Conservation (phyloP, 495 filamentous ascomycete genomes). For the Penicillium taxi region DNA sequence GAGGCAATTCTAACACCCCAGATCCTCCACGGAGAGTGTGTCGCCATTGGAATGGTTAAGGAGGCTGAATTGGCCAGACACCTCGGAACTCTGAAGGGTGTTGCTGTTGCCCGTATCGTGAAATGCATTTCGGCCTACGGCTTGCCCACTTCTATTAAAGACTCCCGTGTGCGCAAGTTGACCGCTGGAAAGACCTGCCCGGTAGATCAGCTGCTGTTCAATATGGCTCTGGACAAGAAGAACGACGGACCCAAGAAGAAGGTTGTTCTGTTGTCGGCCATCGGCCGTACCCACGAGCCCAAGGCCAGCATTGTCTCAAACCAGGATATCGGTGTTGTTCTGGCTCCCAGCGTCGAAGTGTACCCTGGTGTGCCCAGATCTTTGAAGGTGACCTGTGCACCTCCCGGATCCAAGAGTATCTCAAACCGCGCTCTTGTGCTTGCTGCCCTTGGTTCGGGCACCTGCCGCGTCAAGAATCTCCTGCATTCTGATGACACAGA, state of each 20-base stretch:
- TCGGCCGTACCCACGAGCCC: slow-evolving; percentile 79
- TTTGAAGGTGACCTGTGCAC: slow-evolving; percentile 65
- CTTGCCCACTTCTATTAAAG: slow-evolving; percentile 76
- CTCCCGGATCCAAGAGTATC: slow-evolving; percentile 95
- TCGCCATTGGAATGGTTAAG: slow-evolving; percentile 96
- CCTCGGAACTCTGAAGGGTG: slow-evolving; percentile 76
- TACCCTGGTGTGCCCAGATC: slow-evolving; percentile 55
- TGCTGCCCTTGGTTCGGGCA: slow-evolving; percentile 81
- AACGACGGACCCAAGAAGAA: slow-evolving; percentile 94
- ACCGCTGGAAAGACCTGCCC: slow-evolving; percentile 84
- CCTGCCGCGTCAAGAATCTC: slow-evolving; percentile 81
- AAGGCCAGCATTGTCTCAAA: slow-evolving; percentile 85
- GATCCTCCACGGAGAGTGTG: slow-evolving; percentile 89
- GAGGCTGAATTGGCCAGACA: slow-evolving; percentile 90
- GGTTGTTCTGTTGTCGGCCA: slow-evolving; percentile 86
- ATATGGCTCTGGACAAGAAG: slow-evolving; percentile 99
- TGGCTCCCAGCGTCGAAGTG: slow-evolving; percentile 73
- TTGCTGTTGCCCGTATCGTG: slow-evolving; percentile 78
- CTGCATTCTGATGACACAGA: slow-evolving; percentile 96
- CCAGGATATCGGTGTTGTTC: slow-evolving; percentile 70
- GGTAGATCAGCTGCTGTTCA: slow-evolving; percentile 77
- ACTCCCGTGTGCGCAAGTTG: slow-evolving; percentile 74
- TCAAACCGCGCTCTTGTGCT: slow-evolving; percentile 92
- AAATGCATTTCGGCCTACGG: slow-evolving; percentile 94
- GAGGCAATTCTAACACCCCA: slow-evolving; percentile 95